phyloP scores from a whole-genome alignment of 2,329 filamentous ascomycete genomes.

The Penicillium capsulatum region DNA sequence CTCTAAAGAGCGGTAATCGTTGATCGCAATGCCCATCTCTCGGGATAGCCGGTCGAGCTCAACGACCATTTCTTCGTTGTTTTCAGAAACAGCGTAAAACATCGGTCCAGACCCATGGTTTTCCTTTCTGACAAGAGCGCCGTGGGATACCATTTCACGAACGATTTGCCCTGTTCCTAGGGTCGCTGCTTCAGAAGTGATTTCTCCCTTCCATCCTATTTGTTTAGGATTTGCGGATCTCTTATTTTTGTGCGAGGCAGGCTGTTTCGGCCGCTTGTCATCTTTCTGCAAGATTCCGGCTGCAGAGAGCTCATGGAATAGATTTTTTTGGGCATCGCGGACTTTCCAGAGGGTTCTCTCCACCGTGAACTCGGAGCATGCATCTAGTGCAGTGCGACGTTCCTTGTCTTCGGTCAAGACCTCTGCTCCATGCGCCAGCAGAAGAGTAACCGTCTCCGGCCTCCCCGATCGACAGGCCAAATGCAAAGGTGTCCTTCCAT shows the following conservation, averaged over 20 bases:
- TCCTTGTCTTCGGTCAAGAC: slow-evolving; percentile 1
- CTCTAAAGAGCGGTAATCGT: too few relatives aligned
- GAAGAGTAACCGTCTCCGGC: slow-evolving; percentile 8
- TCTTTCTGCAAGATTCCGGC: neutral
- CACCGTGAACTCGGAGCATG: slow-evolving; percentile 6
- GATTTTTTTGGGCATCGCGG: neutral
- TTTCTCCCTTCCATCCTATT: too few relatives aligned
- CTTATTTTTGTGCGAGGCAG: slow-evolving; percentile 1
- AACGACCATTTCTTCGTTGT: too few relatives aligned
- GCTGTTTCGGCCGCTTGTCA: neutral
- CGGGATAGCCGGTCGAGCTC: too few relatives aligned
- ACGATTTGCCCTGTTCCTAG: too few relatives aligned
- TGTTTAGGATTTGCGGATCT: too few relatives aligned
- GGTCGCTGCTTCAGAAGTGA: too few relatives aligned
- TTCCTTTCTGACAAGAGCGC: too few relatives aligned
- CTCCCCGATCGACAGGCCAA: slow-evolving; percentile 16
- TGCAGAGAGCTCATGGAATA: neutral
- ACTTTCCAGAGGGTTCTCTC: slow-evolving; percentile 4
- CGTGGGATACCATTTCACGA: too few relatives aligned
- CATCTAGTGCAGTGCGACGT: neutral
- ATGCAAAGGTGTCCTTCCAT: slow-evolving; percentile 15
- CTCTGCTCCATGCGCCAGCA: slow-evolving; percentile 11
- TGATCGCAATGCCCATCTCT: too few relatives aligned
- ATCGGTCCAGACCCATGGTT: too few relatives aligned
- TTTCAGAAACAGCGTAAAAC: too few relatives aligned